Percentiles rank a stretch among this genome's conserved stretches.
Evolutionary conservation across 495 filamentous ascomycete genomes (phyloP).

Genomic region (Collariella sp.): DNA sequence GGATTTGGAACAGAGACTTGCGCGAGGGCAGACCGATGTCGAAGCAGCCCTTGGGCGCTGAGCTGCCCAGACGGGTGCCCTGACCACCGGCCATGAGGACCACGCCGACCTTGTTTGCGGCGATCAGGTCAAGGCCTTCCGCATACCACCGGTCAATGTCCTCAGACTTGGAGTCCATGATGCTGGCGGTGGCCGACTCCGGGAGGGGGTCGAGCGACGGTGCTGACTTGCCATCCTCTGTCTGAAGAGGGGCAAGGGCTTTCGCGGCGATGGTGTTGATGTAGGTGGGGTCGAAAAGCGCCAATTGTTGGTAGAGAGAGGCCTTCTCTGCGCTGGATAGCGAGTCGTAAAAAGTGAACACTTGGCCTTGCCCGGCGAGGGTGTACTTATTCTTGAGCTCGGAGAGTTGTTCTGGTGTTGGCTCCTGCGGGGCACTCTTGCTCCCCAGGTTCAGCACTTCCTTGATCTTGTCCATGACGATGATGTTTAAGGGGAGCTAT

Average conservation of each 20-base stretch:
- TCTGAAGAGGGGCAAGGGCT: slow-evolving; percentile 68
- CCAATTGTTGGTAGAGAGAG: slow-evolving; percentile 71
- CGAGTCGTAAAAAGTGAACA: slow-evolving; percentile 83
- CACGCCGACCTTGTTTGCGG: slow-evolving; percentile 83
- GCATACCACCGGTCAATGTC: slow-evolving; percentile 82
- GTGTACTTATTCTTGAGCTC: slow-evolving; percentile 70
- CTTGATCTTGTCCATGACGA: background rate
- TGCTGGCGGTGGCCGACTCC: slow-evolving; percentile 77
- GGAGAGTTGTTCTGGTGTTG: slow-evolving; percentile 62
- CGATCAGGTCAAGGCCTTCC: slow-evolving; percentile 74
- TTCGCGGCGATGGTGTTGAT: slow-evolving; percentile 77
- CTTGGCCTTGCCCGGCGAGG: slow-evolving; percentile 74
- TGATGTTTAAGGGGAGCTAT: background rate
- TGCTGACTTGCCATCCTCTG: slow-evolving; percentile 33
- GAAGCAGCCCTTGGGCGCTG: slow-evolving; percentile 92
- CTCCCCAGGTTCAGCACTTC: background rate
- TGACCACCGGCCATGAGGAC: slow-evolving; percentile 97
- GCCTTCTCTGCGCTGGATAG: slow-evolving; percentile 65
- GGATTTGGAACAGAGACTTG: slow-evolving; percentile 95
- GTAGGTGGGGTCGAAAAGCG: slow-evolving; percentile 66
- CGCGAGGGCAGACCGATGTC: slow-evolving; percentile 86
- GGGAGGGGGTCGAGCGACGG: slow-evolving; percentile 81
- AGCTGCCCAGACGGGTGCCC: slow-evolving; percentile 89
- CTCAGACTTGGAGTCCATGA: slow-evolving; percentile 75
- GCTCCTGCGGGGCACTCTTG: slow-evolving; percentile 49